These are phyloP conservation scores for Esteya vermicola DNA, from an alignment of 2,329 filamentous ascomycete genomes.

Conservation along the genomic window DNA sequence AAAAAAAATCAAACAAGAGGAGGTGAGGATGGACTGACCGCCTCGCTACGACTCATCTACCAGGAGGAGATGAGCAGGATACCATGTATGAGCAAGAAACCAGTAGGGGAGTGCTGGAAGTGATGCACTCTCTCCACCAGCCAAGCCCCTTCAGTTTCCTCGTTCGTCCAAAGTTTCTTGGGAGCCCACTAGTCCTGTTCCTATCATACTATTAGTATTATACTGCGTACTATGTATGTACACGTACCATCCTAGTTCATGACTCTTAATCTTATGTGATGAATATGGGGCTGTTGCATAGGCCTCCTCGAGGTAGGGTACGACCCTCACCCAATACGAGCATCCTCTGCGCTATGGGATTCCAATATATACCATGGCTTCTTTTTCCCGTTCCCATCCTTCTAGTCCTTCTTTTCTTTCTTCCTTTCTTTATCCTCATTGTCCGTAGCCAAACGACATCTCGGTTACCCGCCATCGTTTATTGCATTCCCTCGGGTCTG, in stretches of 20 bases:
- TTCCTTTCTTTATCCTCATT: not conserved
- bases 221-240: not conserved
- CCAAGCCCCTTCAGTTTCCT: too few species aligned
- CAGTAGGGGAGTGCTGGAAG: too few species aligned
- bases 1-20: too few species aligned
- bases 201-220: not conserved
- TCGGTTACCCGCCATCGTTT: conserved; percentile 2
- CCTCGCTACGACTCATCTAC: too few species aligned
- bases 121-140: too few species aligned
- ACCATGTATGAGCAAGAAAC: too few species aligned
- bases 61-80: too few species aligned
- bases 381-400: not conserved
- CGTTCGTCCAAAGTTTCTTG: too few species aligned
- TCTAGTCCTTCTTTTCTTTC: not conserved
- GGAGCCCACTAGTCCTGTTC: conserved; percentile 6
- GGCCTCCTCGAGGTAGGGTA: too few species aligned
- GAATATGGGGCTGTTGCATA: too few species aligned
- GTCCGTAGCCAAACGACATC: conserved; percentile 2
- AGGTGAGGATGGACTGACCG: too few species aligned
- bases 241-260: not conserved
- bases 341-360: not conserved
- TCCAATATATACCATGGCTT: not conserved
- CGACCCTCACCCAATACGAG: too few species aligned
- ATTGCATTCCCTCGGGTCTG: conserved; percentile 11
- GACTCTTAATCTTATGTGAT: not conserved